These are phyloP conservation scores for Solanum dulcamara DNA, from an alignment of 257 asterid genomes.

Conservation along the genomic window DNA sequence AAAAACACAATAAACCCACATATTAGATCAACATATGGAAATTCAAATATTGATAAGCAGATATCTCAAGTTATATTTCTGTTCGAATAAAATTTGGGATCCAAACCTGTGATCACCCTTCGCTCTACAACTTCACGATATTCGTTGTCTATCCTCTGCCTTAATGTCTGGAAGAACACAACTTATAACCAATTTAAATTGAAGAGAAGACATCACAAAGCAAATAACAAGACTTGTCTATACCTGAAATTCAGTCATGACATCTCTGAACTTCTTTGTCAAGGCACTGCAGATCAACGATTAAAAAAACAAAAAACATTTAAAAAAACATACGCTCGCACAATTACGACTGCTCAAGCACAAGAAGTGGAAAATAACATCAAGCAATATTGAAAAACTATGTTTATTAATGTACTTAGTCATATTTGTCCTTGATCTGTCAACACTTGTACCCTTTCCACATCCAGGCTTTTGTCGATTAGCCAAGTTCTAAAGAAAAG, in stretches of 20 bases:
- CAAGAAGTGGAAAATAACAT: background rate
- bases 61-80: background rate
- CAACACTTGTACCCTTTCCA: slow-evolving; percentile 75
- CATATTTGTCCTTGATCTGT: slow-evolving; percentile 80
- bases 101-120: slow-evolving; percentile 73
- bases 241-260: slow-evolving; percentile 85
- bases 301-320: background rate
- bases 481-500: slow-evolving; percentile 44
- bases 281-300: slow-evolving; percentile 38
- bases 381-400: background rate
- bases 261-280: slow-evolving; percentile 60
- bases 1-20: background rate
- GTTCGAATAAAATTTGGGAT: background rate
- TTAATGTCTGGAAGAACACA: slow-evolving; percentile 33
- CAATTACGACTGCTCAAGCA: background rate
- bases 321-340: background rate
- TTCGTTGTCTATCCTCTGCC: slow-evolving; percentile 69
- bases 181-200: background rate
- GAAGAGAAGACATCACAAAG: background rate
- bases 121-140: slow-evolving; percentile 93
- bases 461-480: slow-evolving; percentile 83
- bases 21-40: background rate
- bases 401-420: slow-evolving; percentile 37
- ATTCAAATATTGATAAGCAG: background rate
- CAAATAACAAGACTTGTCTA: background rate